Percentiles rank a stretch among this genome's conserved stretches.
phyloP scores from a whole-genome alignment of 2,329 filamentous ascomycete species.

The Metarhizium brunneum region DNA sequence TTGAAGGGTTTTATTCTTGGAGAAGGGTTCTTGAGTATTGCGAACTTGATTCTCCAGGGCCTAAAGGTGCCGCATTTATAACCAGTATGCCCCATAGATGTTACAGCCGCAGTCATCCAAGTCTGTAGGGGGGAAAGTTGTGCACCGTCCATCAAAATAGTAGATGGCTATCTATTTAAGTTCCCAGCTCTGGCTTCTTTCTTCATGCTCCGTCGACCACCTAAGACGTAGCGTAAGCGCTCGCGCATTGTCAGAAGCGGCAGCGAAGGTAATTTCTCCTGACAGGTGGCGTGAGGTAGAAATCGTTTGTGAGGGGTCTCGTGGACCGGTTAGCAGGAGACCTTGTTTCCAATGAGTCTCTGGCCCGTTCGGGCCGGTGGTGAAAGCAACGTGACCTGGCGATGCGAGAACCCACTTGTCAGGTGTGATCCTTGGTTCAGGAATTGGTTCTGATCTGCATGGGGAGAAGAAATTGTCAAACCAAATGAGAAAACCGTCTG shows the following conservation, averaged over 20 bases:
- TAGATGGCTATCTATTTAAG: constrained; percentile 26
- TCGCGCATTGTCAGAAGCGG: constrained; percentile 59
- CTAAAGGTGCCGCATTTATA: constrained; percentile 64
- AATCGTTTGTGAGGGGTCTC: constrained; percentile 34
- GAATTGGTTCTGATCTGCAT: constrained; percentile 40
- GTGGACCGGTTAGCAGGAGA: constrained; percentile 59
- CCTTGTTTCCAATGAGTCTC: constrained; percentile 90
- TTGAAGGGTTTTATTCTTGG: constrained; percentile 75
- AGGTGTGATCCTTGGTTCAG: constrained; percentile 43
- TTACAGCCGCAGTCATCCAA: neutral
- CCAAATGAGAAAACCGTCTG: constrained; percentile 90
- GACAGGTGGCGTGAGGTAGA: constrained; percentile 49
- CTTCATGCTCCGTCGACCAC: constrained; percentile 43
- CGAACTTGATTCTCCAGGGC: constrained; percentile 77
- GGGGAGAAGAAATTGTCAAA: constrained; percentile 89
- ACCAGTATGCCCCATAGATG: neutral
- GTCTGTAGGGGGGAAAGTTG: neutral
- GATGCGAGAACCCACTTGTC: constrained; percentile 50
- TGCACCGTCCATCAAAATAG: neutral
- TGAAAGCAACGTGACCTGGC: constrained; percentile 67
- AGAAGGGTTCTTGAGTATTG: constrained; percentile 84
- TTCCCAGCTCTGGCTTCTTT: constrained; percentile 40
- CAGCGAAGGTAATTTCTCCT: constrained; percentile 62
- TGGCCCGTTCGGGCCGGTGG: constrained; percentile 67
- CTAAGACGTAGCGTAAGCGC: constrained; percentile 55